Evolutionary conservation across 2,329 filamentous ascomycete species (phyloP), one percentile per base, ranked within the genome.

Genomic region (Sporothrix euskadiensis): DNA sequence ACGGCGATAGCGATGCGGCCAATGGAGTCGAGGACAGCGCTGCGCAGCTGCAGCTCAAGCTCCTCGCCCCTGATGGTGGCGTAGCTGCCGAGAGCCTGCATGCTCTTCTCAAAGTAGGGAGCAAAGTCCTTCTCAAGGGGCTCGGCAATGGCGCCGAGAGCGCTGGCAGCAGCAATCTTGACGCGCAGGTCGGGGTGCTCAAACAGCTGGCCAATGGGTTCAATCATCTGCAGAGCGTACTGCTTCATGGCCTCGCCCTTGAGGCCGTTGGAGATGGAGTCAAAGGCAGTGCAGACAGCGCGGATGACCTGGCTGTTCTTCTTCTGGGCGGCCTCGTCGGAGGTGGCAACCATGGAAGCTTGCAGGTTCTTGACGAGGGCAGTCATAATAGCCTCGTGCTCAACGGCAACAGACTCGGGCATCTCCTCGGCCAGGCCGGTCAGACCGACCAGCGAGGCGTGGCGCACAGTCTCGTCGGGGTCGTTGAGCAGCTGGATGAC

Each of bases 391-490:
- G 89, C 88, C 77, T 92, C 90, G 81, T 98, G 96, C 83, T 97
- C 91, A 73, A 92, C 90, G 78, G 90, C 90, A 81, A 98, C 90
- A 80, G 97, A 94, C 78, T 98, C 94, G 6, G 94, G 91, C 77
- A 98, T 90, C 80, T 98, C 95, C 80, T 98, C 96, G 61, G 95
- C 94, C 66, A 99, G 87, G 79, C 95, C 91, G 75, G 96, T 94
- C 75, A 98, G 90, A 73, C 94, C 92, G 76, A 97, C 92, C 63
- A 98, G 86, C 30, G 96, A 91, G 69, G 95, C 94, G 81, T 94
- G 92, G 75, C 96, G 90, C 74, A 99, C 96, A 78, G 90, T 90
- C 35, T 90, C 87, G 77, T 97, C 92, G n/a, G 88, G 85, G 80
- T 99, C 96, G 80, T 94, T 88, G 54, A 99, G 89, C 9, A 98